Evolutionary conservation across 805 yeast species (phyloP).

Genomic region (Metschnikowia sp.): DNA sequence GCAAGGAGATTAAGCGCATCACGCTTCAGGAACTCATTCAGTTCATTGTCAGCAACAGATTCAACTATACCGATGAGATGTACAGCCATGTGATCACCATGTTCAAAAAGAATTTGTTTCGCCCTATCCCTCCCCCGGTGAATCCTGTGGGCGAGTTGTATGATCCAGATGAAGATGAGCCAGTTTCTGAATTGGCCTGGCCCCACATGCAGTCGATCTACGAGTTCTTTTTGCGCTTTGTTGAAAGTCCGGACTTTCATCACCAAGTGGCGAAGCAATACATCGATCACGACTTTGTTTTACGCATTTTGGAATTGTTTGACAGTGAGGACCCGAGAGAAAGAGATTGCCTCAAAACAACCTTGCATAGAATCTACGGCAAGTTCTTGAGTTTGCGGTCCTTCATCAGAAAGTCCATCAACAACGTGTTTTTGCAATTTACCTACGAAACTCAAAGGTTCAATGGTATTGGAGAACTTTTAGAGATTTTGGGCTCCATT

Average conservation of each 20-base stretch:
- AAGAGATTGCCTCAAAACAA: constrained; percentile 91
- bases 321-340: constrained; percentile 97
- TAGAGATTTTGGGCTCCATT: constrained; percentile 93
- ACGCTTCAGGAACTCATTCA: constrained; percentile 88
- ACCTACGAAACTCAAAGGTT: constrained; percentile 93
- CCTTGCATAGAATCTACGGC: constrained; percentile 93
- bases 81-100: constrained; percentile 82
- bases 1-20: constrained; percentile 85
- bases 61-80: constrained; percentile 86
- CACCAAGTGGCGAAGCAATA: constrained; percentile 90
- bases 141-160: constrained; percentile 94
- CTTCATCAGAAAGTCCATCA: constrained; percentile 86
- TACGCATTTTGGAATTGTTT: constrained; percentile 78
- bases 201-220: constrained; percentile 97
- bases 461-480: constrained; percentile 91
- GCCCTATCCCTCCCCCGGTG: constrained; percentile 98
- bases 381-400: constrained; percentile 87
- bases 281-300: constrained; percentile 87
- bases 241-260: constrained; percentile 92
- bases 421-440: constrained; percentile 88
- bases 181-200: constrained; percentile 95
- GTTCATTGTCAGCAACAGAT: constrained; percentile 76
- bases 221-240: constrained; percentile 87
- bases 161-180: constrained; percentile 99
- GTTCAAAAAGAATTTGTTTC: constrained; percentile 84